Percentiles rank a stretch among this genome's conserved stretches.
These are phyloP conservation scores for Marchantia polymorpha DNA, from an alignment of 225 moss, liverwort and hornwort species.

Conservation along the genomic window DNA sequence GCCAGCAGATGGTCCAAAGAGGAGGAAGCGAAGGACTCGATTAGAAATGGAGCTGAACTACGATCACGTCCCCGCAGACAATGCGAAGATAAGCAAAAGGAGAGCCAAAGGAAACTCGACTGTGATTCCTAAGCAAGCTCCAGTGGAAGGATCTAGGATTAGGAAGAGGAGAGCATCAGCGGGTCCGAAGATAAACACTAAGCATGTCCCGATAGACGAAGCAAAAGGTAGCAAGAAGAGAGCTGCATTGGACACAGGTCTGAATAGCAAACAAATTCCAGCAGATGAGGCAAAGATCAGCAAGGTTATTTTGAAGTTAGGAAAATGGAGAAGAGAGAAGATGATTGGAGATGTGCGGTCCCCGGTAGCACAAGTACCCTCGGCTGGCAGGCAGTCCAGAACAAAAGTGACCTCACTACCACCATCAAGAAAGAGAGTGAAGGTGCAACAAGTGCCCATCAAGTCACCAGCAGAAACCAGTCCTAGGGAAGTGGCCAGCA, in stretches of 20 bases:
- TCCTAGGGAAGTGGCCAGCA: background rate
- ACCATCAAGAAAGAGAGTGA: conserved; percentile 33
- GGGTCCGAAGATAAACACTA: background rate
- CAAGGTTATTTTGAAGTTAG: conserved; percentile 36
- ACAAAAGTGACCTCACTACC: conserved; percentile 8
- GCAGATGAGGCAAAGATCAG: conserved; percentile 44
- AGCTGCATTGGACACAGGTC: conserved; percentile 4
- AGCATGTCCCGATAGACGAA: background rate
- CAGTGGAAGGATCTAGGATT: conserved; percentile 38
- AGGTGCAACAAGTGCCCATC: conserved; percentile 27
- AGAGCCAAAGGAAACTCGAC: conserved; percentile 6
- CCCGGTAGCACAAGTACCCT: background rate
- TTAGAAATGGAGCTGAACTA: conserved; percentile 16
- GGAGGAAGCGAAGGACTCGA: conserved; percentile 22
- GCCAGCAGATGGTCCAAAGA: conserved; percentile 36
- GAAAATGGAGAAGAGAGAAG: conserved; percentile 43
- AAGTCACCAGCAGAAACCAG: conserved; percentile 21
- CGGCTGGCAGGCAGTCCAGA: conserved; percentile 20
- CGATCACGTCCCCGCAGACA: conserved; percentile 33
- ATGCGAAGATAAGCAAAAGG: conserved; percentile 34
- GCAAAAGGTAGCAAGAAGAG: conserved; percentile 19
- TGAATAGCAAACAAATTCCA: conserved; percentile 25
- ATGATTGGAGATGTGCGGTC: conserved; percentile 24
- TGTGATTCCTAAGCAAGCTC: conserved; percentile 20
- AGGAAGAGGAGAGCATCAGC: conserved; percentile 16